Conservation (phyloP, 176 grass and related monocot genomes). For the Dendrocalamus sinicus region DNA sequence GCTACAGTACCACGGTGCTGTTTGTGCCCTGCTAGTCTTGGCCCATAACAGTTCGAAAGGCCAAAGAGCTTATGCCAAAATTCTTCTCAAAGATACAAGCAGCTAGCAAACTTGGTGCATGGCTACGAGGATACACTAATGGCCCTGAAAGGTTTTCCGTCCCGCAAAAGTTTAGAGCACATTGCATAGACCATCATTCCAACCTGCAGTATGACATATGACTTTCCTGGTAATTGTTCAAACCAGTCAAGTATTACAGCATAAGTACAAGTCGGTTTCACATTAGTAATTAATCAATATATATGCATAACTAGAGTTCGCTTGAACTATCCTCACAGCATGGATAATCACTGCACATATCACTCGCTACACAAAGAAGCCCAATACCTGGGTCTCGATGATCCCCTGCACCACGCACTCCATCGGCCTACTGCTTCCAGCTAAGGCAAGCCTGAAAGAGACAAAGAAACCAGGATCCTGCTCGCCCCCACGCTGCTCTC, state of each 20-base stretch:
- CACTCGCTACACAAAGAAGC: not conserved
- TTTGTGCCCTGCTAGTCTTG: too few species aligned
- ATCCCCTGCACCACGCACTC: constrained; percentile 92
- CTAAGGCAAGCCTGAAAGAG: not conserved
- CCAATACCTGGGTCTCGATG: constrained; percentile 79
- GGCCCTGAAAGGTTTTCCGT: not conserved
- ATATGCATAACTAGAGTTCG: not conserved
- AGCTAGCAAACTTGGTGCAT: not conserved
- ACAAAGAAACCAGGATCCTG: constrained; percentile 2
- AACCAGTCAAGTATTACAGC: not conserved
- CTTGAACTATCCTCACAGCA: not conserved
- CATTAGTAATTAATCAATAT: not conserved
- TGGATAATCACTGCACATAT: not conserved
- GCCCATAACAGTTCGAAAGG: not conserved
- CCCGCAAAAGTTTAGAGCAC: not conserved
- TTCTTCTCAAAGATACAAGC: constrained; percentile 6
- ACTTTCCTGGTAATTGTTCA: not conserved
- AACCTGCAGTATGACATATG: too few species aligned
- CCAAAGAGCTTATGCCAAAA: not conserved
- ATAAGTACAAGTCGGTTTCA: not conserved
- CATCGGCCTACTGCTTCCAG: constrained; percentile 37
- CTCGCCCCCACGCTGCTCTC: not conserved
- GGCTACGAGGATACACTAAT: not conserved
- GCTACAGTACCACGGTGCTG: too few species aligned
- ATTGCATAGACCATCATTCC: constrained; percentile 6